These are phyloP conservation scores for Aspergillus phoenicis DNA, from an alignment of 2,329 filamentous ascomycete genomes.

Conservation along the genomic window DNA sequence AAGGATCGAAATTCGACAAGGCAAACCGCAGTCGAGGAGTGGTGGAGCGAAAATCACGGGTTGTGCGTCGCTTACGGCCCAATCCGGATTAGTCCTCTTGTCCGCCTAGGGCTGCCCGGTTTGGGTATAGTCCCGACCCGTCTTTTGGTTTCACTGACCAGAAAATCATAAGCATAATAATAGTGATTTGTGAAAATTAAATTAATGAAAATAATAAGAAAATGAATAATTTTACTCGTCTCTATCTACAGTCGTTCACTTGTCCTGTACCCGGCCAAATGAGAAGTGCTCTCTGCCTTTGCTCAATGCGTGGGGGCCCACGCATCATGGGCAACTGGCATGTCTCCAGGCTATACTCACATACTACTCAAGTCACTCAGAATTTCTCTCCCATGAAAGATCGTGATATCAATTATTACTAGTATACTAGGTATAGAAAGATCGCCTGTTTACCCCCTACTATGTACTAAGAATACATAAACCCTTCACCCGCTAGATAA, in stretches of 20 bases:
- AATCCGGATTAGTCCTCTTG: constrained; percentile 37
- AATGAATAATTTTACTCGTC: neutral
- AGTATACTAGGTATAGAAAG: neutral
- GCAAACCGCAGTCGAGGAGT: constrained; percentile 31
- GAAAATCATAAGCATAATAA: neutral
- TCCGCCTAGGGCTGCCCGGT: constrained; percentile 35
- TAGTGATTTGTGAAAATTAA: neutral
- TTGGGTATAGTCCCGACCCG: constrained; percentile 1
- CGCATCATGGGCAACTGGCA: too few species aligned
- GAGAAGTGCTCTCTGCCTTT: too few species aligned
- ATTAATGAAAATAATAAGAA: neutral
- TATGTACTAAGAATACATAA: constrained; percentile 1
- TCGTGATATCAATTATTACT: neutral
- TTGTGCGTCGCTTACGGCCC: constrained; percentile 49
- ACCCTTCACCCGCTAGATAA: too few species aligned
- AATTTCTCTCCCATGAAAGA: neutral
- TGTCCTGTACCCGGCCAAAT: too few species aligned
- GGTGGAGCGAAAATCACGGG: constrained; percentile 47
- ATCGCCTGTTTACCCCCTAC: neutral
- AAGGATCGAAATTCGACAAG: constrained; percentile 43
- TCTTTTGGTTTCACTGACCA: neutral
- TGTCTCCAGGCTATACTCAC: neutral
- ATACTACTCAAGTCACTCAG: neutral
- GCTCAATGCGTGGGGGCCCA: too few species aligned
- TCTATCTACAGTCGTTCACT: neutral